Evolutionary conservation across 169 alveolate genomes (phyloP), one percentile per base, ranked within the genome.

Genomic region (Perkinsus olseni): DNA sequence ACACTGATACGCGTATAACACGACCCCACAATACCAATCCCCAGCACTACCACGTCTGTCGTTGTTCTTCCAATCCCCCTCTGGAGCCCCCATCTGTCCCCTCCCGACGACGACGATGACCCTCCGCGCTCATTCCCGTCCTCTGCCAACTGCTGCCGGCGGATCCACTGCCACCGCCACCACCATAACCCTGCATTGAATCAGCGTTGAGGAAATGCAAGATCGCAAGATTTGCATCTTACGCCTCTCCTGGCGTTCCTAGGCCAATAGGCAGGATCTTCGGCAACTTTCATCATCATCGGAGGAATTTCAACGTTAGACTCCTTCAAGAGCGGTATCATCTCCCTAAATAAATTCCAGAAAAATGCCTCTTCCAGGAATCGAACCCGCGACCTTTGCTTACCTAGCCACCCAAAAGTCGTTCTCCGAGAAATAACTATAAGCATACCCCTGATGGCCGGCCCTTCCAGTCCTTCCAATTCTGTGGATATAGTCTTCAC

Each of bases 401-500:
- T 24, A 62, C 82, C 34, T 8, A 21, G 82, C 82, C 37, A 62
- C 82, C 82, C 82, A 62, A 28, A 62, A 62, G 17, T 97, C 98
- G 48, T 97, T 97, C 62, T 94, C 93, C 28, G 93, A 91, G n/a
- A 98, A 96, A 82, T 97, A 97, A 48, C 99, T 98, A 74, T 95
- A 95, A 0, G 99, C 97, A 17, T 97, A 96, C 13, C 99, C 99
- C 91, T 96, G 95, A 39, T 95, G 95, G 10, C 98, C 98, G 34
- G 99, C 99, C 91, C 99, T 94, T 28, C 99, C 99, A 20, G 99
- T 98, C 82, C 99, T 95, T 10, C 99, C 99, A 34, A 97, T 97
- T 95, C 99, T 95, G 95, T 98, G 99, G 34, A 98, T 97, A 92
- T 97, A 98, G 93, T 98, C 99, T 92, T 98, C 99, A 96, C 96